Evolutionary conservation across 139 green algal genomes (phyloP).

Genomic region (Coelastrella sp.): DNA sequence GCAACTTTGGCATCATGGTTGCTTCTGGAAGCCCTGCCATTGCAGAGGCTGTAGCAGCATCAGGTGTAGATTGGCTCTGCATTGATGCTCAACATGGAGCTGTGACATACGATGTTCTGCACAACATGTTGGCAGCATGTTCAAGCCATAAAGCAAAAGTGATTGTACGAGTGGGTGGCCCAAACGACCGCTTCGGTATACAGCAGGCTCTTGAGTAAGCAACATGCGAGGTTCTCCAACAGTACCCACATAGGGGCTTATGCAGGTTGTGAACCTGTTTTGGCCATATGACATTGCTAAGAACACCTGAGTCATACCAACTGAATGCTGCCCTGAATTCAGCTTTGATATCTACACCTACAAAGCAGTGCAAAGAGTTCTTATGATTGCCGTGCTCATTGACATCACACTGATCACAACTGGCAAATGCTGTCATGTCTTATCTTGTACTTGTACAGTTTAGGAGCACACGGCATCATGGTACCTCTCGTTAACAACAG

Average conservation of each 20-base stretch:
- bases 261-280: too few relatives aligned
- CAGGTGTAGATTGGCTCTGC: constrained; percentile 48
- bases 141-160: constrained; percentile 32
- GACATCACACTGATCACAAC: background rate
- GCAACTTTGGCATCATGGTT: constrained; percentile 35
- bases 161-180: constrained; percentile 53
- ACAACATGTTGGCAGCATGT: constrained; percentile 3
- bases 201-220: constrained; percentile 57
- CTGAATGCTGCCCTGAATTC: too few relatives aligned
- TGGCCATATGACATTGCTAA: too few relatives aligned
- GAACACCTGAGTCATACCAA: too few relatives aligned
- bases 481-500: constrained; percentile 45
- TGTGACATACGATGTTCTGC: constrained; percentile 30
- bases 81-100: constrained; percentile 52
- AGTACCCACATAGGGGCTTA: too few relatives aligned
- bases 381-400: too few relatives aligned
- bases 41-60: constrained; percentile 39
- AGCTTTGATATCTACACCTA: too few relatives aligned
- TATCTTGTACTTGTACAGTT: background rate
- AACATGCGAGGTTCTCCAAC: background rate
- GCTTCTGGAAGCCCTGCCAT: constrained; percentile 32
- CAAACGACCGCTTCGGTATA: constrained; percentile 48
- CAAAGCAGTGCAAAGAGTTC: too few relatives aligned
- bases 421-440: background rate
- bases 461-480: constrained; percentile 48